Evolutionary conservation across 176 grass and related monocot genomes (phyloP), one percentile per base, ranked within the genome.

Genomic region (Cenchrus americanus): DNA sequence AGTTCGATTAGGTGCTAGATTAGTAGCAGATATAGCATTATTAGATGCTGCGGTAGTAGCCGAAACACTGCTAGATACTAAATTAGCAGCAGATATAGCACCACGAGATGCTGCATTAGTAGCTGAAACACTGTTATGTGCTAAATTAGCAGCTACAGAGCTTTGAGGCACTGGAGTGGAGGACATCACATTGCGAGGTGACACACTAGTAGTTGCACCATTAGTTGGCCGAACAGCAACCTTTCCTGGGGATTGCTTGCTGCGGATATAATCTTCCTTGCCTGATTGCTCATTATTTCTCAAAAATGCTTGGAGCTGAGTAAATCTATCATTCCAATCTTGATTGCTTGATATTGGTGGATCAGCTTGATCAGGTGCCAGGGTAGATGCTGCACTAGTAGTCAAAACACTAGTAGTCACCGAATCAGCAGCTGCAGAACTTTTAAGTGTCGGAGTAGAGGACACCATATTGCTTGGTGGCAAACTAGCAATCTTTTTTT

Each of bases 311-410:
- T 99, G 96, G 53, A 99, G 75, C 68, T 54, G 80, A 81, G 86
- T 76, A 88, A 92, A 99, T 58, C 93, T 94, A 42, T 94, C 83
- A 80, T 85, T 90, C 85, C 91, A 86, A 77, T 95, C 80, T 82
- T 87, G 84, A 89, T 64, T 91, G 49, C 80, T 85, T 27, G 87
- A 73, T 75, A 23, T 87, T 78, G 62, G 40, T 26, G 41, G 30
- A 62, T 65, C 76, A 62, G 62, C n/a, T 2, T 1, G 69, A 27
- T 68, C 66, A 69, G 34, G 13, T 69, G 79, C 32, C 22, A 37
- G 15, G 78, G 61, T 54, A 78, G 60, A 51, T 53, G 64, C n/a
- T 22, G 40, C 46, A 73, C 84, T 91, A 54, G 55, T 69, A 80
- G 47, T 62, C 11, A 14, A 52, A 69, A 69, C 30, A 80, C 66